Evolutionary conservation across 306 rosid genomes (phyloP).

Genomic region (Acacia melanoxylon): DNA sequence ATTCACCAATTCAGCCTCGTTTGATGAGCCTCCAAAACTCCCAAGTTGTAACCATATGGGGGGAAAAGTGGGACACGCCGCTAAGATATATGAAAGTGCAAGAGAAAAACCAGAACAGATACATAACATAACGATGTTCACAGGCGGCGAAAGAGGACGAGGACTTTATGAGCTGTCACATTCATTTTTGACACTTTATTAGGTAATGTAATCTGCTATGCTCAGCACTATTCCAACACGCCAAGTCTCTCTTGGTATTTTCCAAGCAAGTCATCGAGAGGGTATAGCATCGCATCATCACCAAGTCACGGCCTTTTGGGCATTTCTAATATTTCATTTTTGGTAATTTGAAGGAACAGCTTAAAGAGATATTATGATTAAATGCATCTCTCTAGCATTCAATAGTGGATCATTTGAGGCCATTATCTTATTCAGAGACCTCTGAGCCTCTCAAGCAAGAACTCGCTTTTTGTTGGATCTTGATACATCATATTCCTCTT

Average conservation of each 20-base stretch:
- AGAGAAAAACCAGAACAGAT: conserved; percentile 27
- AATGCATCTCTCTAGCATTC: conserved; percentile 4
- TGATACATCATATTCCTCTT: not conserved
- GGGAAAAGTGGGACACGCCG: conserved; percentile 18
- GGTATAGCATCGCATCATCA: not conserved
- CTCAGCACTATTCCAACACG: conserved; percentile 28
- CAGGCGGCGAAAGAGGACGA: not conserved
- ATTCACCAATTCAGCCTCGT: conserved; percentile 27
- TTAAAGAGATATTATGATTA: not conserved
- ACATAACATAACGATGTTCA: not conserved
- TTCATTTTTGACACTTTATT: conserved; percentile 23
- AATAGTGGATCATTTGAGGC: conserved; percentile 2
- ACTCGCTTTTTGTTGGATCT: not conserved
- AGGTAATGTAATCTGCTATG: not conserved
- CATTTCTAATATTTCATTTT: not conserved
- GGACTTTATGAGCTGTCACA: conserved; percentile 20
- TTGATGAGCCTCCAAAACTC: conserved; percentile 27
- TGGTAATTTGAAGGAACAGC: not conserved
- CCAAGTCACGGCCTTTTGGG: not conserved
- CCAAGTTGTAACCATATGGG: conserved; percentile 15
- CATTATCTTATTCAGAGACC: not conserved
- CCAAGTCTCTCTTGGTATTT: conserved; percentile 26
- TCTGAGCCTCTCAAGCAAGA: not conserved
- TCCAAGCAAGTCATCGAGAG: conserved; percentile 36
- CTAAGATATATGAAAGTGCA: conserved; percentile 17